These are phyloP conservation scores for Pseudopyricularia cyperi DNA, from an alignment of 2,329 filamentous ascomycete genomes.

Conservation along the genomic window DNA sequence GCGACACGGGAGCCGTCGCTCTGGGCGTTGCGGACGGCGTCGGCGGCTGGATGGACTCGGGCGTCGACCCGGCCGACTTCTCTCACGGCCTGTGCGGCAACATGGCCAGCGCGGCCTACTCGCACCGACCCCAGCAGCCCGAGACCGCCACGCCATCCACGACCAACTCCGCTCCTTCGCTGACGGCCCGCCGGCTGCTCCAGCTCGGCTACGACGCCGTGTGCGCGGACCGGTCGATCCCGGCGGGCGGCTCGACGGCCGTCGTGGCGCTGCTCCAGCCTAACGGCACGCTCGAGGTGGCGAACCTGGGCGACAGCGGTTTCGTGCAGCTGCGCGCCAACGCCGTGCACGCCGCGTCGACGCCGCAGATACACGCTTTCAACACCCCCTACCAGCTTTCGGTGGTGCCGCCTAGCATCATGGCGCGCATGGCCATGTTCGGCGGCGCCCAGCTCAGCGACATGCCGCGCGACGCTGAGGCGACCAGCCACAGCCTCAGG, in stretches of 20 bases:
- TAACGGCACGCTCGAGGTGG: conserved; percentile 68
- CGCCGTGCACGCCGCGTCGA: conserved; percentile 70
- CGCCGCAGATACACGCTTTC: conserved; percentile 89
- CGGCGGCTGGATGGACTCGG: conserved; percentile 86
- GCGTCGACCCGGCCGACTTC: conserved; percentile 89
- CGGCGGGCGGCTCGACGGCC: conserved; percentile 82
- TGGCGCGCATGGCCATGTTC: conserved; percentile 69
- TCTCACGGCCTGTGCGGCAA: conserved; percentile 87
- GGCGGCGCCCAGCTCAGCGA: conserved; percentile 74
- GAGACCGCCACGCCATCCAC: not conserved
- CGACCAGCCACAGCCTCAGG: conserved; percentile 61
- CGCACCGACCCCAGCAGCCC: conserved; percentile 25
- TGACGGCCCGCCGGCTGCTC: conserved; percentile 59
- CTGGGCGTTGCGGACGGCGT: conserved; percentile 91
- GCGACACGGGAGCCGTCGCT: conserved; percentile 56
- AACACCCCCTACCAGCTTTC: conserved; percentile 95
- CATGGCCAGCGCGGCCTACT: conserved; percentile 68
- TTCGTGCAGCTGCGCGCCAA: conserved; percentile 80
- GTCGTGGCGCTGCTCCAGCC: conserved; percentile 68
- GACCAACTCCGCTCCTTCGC: conserved; percentile 16
- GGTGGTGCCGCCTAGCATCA: conserved; percentile 68
- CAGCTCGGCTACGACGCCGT: conserved; percentile 76
- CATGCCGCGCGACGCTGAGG: conserved; percentile 69
- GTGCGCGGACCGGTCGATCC: conserved; percentile 57
- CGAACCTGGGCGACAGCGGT: conserved; percentile 91